A percentile compares a stretch with the other conserved stretches of the same genome.
phyloP scores from a whole-genome alignment of 1,139 yeast species.

The Lipomyces yarrowii region DNA sequence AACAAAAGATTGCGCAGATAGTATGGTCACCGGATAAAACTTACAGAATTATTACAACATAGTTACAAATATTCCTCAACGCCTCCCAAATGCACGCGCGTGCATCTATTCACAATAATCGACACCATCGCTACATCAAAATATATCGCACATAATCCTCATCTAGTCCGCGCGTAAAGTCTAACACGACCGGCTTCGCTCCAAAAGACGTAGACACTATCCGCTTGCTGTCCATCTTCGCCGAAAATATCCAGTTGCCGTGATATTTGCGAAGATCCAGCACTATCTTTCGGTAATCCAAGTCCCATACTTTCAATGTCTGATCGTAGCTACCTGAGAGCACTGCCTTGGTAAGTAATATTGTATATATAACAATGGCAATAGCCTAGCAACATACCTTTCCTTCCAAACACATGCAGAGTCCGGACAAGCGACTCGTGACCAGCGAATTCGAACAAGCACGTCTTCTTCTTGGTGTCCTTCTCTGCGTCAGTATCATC shows the following conservation, averaged over 20 bases:
- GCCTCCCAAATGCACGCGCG: neutral
- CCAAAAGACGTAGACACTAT: slow-evolving; percentile 44
- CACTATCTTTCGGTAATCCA: slow-evolving; percentile 38
- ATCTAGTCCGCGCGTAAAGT: slow-evolving; percentile 40
- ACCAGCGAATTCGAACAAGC: slow-evolving; percentile 36
- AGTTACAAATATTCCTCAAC: neutral
- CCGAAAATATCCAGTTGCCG: slow-evolving; percentile 44
- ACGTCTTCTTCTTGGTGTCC: neutral
- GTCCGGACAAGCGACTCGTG: slow-evolving; percentile 43
- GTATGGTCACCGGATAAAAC: too few species aligned
- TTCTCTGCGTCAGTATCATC: neutral
- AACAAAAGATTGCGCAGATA: too few species aligned
- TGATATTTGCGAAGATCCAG: slow-evolving; percentile 40
- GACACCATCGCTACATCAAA: neutral
- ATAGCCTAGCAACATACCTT: neutral
- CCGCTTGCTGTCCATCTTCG: slow-evolving; percentile 39
- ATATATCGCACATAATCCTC: slow-evolving; percentile 31
- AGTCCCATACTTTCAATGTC: slow-evolving; percentile 45
- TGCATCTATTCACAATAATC: neutral
- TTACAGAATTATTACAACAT: neutral
- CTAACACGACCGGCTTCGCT: slow-evolving; percentile 41
- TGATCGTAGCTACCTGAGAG: slow-evolving; percentile 46
- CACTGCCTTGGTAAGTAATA: slow-evolving; percentile 4
- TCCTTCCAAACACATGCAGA: slow-evolving; percentile 35
- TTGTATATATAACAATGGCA: neutral